Evolutionary conservation across 2,329 filamentous ascomycete genomes (phyloP).

Genomic region (Pseudogymnoascus destructans): DNA sequence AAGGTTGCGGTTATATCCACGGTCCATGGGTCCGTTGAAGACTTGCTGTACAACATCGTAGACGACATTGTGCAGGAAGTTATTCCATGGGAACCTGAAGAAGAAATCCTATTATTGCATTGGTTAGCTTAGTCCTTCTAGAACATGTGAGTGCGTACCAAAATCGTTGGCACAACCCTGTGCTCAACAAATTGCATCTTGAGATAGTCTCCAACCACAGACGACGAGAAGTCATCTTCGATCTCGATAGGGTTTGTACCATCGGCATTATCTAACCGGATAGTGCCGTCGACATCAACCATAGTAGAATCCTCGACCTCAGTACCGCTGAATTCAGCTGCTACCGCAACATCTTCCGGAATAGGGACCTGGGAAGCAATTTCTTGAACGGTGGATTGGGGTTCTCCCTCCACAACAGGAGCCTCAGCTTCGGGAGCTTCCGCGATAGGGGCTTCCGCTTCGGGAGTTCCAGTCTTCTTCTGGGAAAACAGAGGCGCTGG

Average conservation of each 20-base stretch:
- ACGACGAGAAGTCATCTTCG: conserved; percentile 25
- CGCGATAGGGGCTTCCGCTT: background rate
- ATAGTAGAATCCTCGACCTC: conserved; percentile 2
- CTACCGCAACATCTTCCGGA: conserved; percentile 23
- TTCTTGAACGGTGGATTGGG: background rate
- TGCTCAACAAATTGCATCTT: conserved; percentile 97
- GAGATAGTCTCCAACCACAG: conserved; percentile 85
- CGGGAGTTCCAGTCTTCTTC: conserved; percentile 21
- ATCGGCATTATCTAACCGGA: background rate
- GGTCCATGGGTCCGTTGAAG: conserved; percentile 96
- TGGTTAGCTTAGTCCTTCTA: conserved; percentile 14
- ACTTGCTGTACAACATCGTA: conserved; percentile 99
- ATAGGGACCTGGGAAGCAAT: conserved; percentile 1
- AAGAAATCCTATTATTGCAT: conserved; percentile 64
- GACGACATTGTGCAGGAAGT: conserved; percentile 97
- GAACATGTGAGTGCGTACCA: conserved; percentile 45
- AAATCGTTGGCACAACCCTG: conserved; percentile 83
- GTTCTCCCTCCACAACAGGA: background rate
- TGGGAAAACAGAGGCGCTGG: conserved; percentile 53
- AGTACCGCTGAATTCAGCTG: conserved; percentile 17
- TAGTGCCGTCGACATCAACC: background rate
- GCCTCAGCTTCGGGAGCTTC: background rate
- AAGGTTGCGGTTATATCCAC: conserved; percentile 78
- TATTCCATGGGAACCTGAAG: conserved; percentile 98
- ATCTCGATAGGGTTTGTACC: conserved; percentile 1